Percentiles rank a stretch among this genome's conserved stretches.
phyloP scores from a whole-genome alignment of 176 grass and related monocot genomes.

The Avena atlantica region DNA sequence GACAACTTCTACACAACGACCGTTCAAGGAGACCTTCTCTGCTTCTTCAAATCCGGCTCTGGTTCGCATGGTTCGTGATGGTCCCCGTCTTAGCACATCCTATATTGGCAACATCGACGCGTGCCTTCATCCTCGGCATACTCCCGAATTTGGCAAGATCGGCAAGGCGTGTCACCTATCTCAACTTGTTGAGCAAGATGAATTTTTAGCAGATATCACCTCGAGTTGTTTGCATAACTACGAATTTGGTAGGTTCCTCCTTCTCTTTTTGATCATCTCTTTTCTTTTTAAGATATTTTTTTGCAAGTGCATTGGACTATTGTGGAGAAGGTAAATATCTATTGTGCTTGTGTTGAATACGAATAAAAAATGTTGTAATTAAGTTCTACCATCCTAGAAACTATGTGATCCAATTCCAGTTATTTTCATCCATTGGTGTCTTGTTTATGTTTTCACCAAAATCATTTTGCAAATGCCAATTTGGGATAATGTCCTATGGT shows the following conservation, averaged over 20 bases:
- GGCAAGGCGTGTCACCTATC: too few relatives aligned
- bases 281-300: neutral
- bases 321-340: neutral
- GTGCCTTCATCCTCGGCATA: too few relatives aligned
- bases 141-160: too few relatives aligned
- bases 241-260: neutral
- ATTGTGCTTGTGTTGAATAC: neutral
- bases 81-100: too few relatives aligned
- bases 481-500: neutral
- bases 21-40: too few relatives aligned
- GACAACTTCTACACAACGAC: too few relatives aligned
- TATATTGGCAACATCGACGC: too few relatives aligned
- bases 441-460: neutral
- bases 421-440: neutral
- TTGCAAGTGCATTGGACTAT: neutral
- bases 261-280: neutral
- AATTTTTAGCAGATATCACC: too few relatives aligned
- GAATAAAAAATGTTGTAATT: neutral
- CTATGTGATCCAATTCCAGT: neutral
- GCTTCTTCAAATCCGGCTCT: too few relatives aligned
- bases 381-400: neutral
- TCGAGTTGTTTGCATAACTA: neutral
- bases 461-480: too few relatives aligned
- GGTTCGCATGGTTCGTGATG: too few relatives aligned
- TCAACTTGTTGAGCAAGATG: too few relatives aligned